Conservation (phyloP, 2,329 filamentous ascomycete species). For the Pseudophaeomoniella oleicola region DNA sequence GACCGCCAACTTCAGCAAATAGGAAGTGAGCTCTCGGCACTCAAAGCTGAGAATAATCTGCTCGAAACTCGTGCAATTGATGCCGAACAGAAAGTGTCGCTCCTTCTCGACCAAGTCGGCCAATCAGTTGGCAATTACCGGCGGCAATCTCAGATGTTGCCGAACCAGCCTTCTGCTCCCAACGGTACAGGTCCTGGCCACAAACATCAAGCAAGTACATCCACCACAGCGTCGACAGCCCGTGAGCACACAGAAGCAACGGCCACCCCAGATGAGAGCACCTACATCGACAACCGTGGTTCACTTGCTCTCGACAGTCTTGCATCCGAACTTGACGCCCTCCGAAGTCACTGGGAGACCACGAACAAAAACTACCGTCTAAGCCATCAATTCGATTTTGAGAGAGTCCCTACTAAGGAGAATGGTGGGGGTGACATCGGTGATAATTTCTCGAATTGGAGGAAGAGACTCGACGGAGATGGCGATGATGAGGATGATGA, state of each 20-base stretch:
- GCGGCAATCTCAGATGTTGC: constrained; percentile 46
- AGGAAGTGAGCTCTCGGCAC: constrained; percentile 58
- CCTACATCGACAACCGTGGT: constrained; percentile 39
- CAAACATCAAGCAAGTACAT: constrained; percentile 15
- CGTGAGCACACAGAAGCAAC: constrained; percentile 4
- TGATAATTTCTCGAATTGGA: constrained; percentile 65
- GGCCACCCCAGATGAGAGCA: constrained; percentile 34
- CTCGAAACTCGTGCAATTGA: constrained; percentile 76
- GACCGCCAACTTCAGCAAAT: constrained; percentile 37
- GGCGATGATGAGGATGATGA: constrained; percentile 15
- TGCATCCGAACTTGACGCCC: constrained; percentile 78
- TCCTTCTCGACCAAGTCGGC: constrained; percentile 89
- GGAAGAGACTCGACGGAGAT: constrained; percentile 56
- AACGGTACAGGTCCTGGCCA: constrained; percentile 8
- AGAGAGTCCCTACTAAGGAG: constrained; percentile 38
- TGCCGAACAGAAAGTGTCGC: constrained; percentile 82
- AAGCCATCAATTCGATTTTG: constrained; percentile 81
- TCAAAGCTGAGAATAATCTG: constrained; percentile 66
- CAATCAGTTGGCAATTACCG: constrained; percentile 89
- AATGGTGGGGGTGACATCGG: constrained; percentile 34
- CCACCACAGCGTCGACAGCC: constrained; percentile 23
- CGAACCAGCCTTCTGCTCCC: constrained; percentile 1
- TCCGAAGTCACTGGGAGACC: constrained; percentile 86
- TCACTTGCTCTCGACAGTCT: constrained; percentile 74
- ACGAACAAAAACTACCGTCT: constrained; percentile 91